Conservation (phyloP, 1,284 basidiomycete genomes). For the Boletus holoroseus region DNA sequence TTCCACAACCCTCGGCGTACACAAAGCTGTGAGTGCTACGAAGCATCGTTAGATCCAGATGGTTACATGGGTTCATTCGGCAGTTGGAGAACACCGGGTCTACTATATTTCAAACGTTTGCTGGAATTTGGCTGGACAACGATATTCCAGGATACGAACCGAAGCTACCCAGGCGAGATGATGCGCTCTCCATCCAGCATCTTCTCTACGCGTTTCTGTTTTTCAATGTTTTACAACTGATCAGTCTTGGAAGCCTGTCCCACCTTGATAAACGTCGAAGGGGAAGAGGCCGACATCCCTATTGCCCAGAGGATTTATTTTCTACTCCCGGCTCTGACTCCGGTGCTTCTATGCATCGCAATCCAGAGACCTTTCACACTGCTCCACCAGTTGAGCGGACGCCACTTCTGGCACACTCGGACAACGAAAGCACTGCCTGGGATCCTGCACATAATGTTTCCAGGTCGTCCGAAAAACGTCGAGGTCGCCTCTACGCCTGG, state of each 20-base stretch:
- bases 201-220: conserved; percentile 56
- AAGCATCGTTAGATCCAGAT: not conserved
- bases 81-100: conserved; percentile 71
- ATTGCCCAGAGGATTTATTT: conserved; percentile 17
- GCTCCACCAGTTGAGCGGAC: conserved; percentile 8
- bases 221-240: conserved; percentile 57
- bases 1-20: conserved; percentile 72
- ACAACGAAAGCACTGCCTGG: not conserved
- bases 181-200: conserved; percentile 40
- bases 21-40: conserved; percentile 59
- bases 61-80: conserved; percentile 3
- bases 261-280: conserved; percentile 40
- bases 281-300: conserved; percentile 12
- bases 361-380: not conserved
- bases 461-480: conserved; percentile 38
- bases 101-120: conserved; percentile 64
- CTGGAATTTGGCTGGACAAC: conserved; percentile 54
- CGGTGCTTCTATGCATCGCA: not conserved
- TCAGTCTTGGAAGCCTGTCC: conserved; percentile 46
- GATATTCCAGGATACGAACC: conserved; percentile 24
- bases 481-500: conserved; percentile 49
- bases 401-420: conserved; percentile 11
- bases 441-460: conserved; percentile 21
- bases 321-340: not conserved
- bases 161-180: conserved; percentile 16